Evolutionary conservation across 768 basidiomycete genomes (phyloP).

Genomic region (Suillus discolor): DNA sequence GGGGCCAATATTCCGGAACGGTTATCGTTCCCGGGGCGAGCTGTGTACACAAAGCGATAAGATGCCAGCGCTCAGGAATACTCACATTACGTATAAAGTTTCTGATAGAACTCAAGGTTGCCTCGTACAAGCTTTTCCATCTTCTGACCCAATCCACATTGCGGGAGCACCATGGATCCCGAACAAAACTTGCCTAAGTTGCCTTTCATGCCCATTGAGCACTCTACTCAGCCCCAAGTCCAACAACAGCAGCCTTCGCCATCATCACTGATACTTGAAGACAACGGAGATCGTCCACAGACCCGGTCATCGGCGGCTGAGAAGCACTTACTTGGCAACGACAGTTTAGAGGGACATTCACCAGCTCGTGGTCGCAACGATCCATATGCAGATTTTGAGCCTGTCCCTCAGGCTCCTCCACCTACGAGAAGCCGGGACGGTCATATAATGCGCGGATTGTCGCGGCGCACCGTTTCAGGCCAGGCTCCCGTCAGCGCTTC

Average conservation of each 20-base stretch:
- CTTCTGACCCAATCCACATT: not conserved
- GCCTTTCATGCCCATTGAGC: not conserved
- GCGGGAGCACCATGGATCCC: conserved; percentile 20
- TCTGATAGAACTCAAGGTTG: too few species aligned
- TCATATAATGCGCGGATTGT: conserved; percentile 13
- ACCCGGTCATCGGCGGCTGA: conserved; percentile 12
- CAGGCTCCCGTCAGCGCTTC: not conserved
- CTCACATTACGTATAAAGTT: not conserved
- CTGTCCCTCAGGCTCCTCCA: conserved; percentile 2
- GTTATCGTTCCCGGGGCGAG: not conserved
- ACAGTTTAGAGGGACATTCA: conserved; percentile 10
- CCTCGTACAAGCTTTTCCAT: not conserved
- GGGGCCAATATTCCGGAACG: not conserved
- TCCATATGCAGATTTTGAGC: conserved; percentile 16
- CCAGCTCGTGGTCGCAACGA: conserved; percentile 7
- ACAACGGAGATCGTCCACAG: not conserved
- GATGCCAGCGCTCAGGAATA: not conserved
- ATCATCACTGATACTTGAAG: not conserved
- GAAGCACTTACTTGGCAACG: conserved; percentile 11
- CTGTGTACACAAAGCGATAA: not conserved
- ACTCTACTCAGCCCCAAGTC: not conserved
- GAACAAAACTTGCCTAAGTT: conserved; percentile 3
- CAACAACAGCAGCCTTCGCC: not conserved
- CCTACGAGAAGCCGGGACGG: conserved; percentile 20
- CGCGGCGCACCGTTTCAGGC: conserved; percentile 13